Evolutionary conservation across 768 basidiomycete genomes (phyloP).

Genomic region (Leucocoprinus birnbaumii): DNA sequence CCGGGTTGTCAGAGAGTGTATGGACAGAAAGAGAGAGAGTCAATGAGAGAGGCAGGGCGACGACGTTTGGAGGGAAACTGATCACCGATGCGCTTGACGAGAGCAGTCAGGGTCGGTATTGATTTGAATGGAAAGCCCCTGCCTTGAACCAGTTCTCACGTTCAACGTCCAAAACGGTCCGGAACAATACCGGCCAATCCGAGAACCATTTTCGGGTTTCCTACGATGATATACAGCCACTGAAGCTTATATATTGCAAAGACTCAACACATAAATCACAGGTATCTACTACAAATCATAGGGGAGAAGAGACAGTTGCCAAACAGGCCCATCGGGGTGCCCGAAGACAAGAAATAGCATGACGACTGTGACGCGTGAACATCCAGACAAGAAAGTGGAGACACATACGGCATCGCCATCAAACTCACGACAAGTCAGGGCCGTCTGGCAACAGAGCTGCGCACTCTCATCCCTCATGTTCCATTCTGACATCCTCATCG

Average conservation of each 20-base stretch:
- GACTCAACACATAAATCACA: no score
- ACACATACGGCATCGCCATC: constrained; percentile 3
- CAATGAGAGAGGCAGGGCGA: neutral
- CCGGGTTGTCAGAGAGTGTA: neutral
- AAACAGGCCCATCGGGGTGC: no score
- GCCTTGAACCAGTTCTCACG: constrained; percentile 6
- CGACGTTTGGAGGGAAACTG: neutral
- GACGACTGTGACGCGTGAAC: neutral
- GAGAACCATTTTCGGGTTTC: no score
- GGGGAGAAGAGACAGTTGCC: no score
- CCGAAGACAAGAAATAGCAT: neutral
- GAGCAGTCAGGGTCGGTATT: neutral
- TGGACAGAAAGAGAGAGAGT: neutral
- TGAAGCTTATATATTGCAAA: no score
- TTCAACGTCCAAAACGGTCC: neutral
- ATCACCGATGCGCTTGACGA: neutral
- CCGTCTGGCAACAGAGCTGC: neutral
- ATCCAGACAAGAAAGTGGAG: neutral
- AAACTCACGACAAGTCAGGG: neutral
- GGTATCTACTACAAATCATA: no score
- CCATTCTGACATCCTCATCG: constrained; percentile 17
- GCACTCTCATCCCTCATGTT: neutral
- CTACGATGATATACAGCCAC: no score
- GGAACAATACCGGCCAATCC: neutral
- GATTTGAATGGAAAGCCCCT: neutral